Base-by-base conservation (phyloP, 2,329 filamentous ascomycete species). In the Rhynchosporium agropyri region DNA sequence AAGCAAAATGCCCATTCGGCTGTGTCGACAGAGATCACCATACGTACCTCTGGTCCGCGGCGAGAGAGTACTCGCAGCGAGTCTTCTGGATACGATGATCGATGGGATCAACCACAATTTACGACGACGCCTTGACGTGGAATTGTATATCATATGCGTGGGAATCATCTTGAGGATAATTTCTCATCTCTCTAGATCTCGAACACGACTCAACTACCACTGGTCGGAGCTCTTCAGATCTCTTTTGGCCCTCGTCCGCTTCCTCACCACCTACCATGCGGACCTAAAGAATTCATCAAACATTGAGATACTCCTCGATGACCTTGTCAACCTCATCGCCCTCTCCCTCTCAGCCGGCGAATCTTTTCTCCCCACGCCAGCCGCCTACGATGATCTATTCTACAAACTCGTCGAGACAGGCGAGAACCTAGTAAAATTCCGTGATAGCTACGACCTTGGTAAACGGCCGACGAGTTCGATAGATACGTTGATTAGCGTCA, bases 371-470 rank as follows among this genome's bases (percentile, higher is more conserved):
- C 95, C 94, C 0, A 91, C 90, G 36, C 88, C 92, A 0, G 85
- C 90, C 20, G 88, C 91, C 1, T 98, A 98, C 76, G 95, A 99
- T 71, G 95, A 99, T 73, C 82, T 99, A 0, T 98, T 99, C 78
- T 99, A 99, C 84, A 99, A 99, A 78, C 84, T 98, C 1, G 92
- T 98, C 31, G 95, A 99, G 77, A 90, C 89, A 1, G 92, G 93
- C 10, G 91, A 96, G 55, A 84, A 91, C 12, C 83, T 98, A 28
- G 79, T 83, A 38, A 92, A 91, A 73, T 97, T 98, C 78, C 86
- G 91, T 46, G 86, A 92, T 66, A 88, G 85, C 9, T 98, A 95
- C 75, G 78, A 79, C 4, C 77, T 89, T 15, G 79, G 78, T 2
- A 84, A 81, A 64, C 77, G 85, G 51, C 77, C 81, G 28, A 85